These are phyloP conservation scores for Agaricus subrufescens DNA, from an alignment of 768 basidiomycete genomes.

Conservation along the genomic window DNA sequence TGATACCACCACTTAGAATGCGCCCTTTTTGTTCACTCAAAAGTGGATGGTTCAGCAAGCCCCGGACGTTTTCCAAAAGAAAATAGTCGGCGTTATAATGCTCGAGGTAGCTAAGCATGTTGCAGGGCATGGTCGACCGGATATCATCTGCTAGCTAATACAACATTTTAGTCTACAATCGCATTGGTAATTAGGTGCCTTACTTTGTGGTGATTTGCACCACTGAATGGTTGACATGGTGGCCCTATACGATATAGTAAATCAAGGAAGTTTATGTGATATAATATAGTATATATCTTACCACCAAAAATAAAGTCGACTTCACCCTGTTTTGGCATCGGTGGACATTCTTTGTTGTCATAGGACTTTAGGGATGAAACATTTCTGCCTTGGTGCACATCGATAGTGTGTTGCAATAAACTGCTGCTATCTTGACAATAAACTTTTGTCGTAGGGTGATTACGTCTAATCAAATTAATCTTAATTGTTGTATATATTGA, in stretches of 20 bases:
- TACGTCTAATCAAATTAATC: slow-evolving; percentile 35
- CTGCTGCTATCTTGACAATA: slow-evolving; percentile 63
- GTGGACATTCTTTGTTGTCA: slow-evolving; percentile 30
- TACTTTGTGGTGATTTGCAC: slow-evolving; percentile 59
- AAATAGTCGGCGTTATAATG: slow-evolving; percentile 59
- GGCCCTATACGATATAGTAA: slow-evolving; percentile 42
- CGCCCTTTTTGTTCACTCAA: slow-evolving; percentile 23
- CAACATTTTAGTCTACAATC: not conserved
- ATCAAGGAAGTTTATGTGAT: not conserved
- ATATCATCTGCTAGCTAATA: slow-evolving; percentile 54
- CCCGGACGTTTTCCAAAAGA: slow-evolving; percentile 70
- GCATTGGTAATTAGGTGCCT: not conserved
- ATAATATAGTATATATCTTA: slow-evolving; percentile 24
- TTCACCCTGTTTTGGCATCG: slow-evolving; percentile 53
- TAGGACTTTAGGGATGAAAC: slow-evolving; percentile 36
- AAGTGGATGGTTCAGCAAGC: slow-evolving; percentile 50
- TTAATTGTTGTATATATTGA: not conserved
- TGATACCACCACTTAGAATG: slow-evolving; percentile 31
- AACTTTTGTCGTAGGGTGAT: slow-evolving; percentile 56
- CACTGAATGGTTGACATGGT: slow-evolving; percentile 71
- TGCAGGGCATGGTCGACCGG: slow-evolving; percentile 60
- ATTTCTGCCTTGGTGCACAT: slow-evolving; percentile 35
- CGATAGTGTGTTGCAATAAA: slow-evolving; percentile 56
- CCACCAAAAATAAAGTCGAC: slow-evolving; percentile 76
- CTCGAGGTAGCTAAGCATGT: slow-evolving; percentile 70